Evolutionary conservation across 1,139 yeast species (phyloP), one percentile per base, ranked within the genome.

Genomic region (Saccharomycopsis crataegensis): DNA sequence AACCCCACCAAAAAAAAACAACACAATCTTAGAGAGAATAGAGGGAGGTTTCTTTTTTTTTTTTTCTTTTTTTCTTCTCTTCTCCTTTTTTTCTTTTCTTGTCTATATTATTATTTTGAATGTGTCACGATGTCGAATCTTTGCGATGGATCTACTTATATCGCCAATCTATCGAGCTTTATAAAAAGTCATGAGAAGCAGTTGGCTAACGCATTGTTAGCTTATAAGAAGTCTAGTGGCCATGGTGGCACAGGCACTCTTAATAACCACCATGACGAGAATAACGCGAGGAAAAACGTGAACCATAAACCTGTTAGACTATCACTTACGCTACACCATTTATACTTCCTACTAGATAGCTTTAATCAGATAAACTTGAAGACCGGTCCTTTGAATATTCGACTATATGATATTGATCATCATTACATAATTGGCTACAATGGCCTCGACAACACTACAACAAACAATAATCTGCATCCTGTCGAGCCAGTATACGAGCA

Each of bases 341-440:
- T 82, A 40, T 83, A 80, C 64, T 82, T 77, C 62, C 70, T 83
- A 36, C 65, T 80, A 17, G 86, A 82, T 48, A 71, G 79, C 55
- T 79, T 83, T 51, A 83, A 79, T 56, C 75, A 74, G 33, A 70
- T 81, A 5, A 72, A 77, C 0, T 70, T 82, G 33, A 76, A 76
- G 40, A 80, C 82, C n/a, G 88, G 88, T 0, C 86, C 87, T 1
- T 69, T 82, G 62, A 79, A 78, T 62, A 70, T 82, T 52, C 72
- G 84, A 58, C 67, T 82, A 38, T 86, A 82, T 60, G 78, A 72
- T 58, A 80, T 82, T 3, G 79, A 77, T 62, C 78, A 74, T 57
- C 82, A 79, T 54, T 49, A 41, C 34, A 17, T 41, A 16, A 22
- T 41, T 46, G 31, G 22, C 40, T 46, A 48, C 14, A 22, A 11